These are phyloP conservation scores for Botrytis porri DNA, from an alignment of 2,329 filamentous ascomycete species.

Conservation along the genomic window DNA sequence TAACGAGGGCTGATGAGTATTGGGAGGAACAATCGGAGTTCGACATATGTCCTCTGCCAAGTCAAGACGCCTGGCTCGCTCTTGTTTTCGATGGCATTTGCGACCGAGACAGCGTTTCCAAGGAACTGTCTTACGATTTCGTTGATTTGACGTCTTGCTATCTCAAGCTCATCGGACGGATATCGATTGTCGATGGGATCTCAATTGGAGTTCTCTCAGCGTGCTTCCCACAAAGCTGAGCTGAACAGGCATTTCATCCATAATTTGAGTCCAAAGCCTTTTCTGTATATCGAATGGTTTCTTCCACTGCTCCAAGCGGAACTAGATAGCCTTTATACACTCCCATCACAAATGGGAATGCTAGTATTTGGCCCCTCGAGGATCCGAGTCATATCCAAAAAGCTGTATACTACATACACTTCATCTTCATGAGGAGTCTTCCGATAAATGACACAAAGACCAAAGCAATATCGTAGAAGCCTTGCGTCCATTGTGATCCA, in stretches of 20 bases:
- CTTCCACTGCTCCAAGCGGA: too few relatives aligned
- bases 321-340: neutral
- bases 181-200: neutral
- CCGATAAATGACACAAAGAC: neutral
- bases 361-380: neutral
- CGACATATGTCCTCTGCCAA: neutral
- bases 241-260: neutral
- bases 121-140: neutral
- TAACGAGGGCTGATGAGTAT: neutral
- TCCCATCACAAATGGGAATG: neutral
- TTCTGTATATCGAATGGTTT: neutral
- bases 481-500: neutral
- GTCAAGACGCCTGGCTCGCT: neutral
- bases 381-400: neutral
- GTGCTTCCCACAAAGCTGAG: neutral
- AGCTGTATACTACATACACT: neutral
- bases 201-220: neutral
- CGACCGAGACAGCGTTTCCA: neutral
- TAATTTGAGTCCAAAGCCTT: neutral
- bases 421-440: too few relatives aligned
- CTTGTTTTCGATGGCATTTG: neutral
- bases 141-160: neutral
- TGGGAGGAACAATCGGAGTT: too few relatives aligned
- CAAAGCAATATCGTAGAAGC: neutral
- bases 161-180: neutral